Conservation (phyloP, 192 early-diverging fungal species). For the Borealophlyctis nickersoniae region DNA sequence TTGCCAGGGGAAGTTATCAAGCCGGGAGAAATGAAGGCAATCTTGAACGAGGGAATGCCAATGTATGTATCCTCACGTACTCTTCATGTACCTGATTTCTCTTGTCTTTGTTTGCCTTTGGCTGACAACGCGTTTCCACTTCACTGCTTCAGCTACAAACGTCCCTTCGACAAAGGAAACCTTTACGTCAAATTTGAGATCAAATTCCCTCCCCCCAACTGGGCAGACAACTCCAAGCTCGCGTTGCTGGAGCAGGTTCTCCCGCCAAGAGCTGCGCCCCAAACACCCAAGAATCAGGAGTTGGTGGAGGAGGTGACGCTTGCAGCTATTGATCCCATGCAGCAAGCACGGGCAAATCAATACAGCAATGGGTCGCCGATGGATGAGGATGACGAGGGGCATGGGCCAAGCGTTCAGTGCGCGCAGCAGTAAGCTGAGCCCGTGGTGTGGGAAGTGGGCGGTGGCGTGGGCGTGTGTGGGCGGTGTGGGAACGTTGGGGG, state of each 20-base stretch:
- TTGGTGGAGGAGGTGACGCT: slow-evolving; percentile 84
- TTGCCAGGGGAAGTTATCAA: slow-evolving; percentile 93
- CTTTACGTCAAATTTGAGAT: slow-evolving; percentile 91
- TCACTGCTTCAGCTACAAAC: slow-evolving; percentile 40
- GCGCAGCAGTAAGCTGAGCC: slow-evolving; percentile 94
- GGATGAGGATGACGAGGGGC: slow-evolving; percentile 68
- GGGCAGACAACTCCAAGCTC: slow-evolving; percentile 67
- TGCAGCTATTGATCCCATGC: slow-evolving; percentile 67
- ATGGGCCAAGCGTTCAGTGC: slow-evolving; percentile 86
- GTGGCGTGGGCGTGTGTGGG: no score
- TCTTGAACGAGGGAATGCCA: slow-evolving; percentile 94
- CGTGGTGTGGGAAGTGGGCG: no score
- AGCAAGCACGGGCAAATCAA: slow-evolving; percentile 56
- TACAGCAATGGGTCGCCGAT: slow-evolving; percentile 35
- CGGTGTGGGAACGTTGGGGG: no score
- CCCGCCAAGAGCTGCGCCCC: slow-evolving; percentile 64
- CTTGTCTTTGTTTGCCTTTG: no score
- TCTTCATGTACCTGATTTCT: no score
- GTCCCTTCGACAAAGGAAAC: slow-evolving; percentile 79
- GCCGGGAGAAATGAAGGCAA: slow-evolving; percentile 85
- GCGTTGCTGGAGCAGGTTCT: slow-evolving; percentile 76
- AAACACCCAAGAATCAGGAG: slow-evolving; percentile 51
- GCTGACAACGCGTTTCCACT: background rate
- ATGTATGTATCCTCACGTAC: slow-evolving; percentile 62
- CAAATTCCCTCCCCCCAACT: slow-evolving; percentile 86